phyloP scores from a whole-genome alignment of 345 rosid species.

The Acer negundo region DNA sequence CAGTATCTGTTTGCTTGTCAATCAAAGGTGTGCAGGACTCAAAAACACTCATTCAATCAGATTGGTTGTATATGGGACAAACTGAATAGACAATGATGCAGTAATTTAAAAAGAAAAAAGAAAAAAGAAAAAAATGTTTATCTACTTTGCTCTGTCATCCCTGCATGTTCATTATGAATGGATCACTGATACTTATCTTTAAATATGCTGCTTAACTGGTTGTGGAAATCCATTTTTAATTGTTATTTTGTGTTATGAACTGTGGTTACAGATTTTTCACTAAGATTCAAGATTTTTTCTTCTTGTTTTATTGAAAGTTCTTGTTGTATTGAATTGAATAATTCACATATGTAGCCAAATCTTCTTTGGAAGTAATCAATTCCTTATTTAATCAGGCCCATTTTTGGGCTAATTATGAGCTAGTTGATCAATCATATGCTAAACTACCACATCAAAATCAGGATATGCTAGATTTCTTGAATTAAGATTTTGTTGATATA shows the following conservation, averaged over 20 bases:
- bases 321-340: background rate
- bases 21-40: slow-evolving; percentile 61
- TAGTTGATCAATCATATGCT: background rate
- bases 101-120: background rate
- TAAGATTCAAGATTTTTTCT: background rate
- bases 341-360: background rate
- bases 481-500: background rate
- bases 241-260: slow-evolving; percentile 1
- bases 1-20: slow-evolving; percentile 95
- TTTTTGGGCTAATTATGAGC: slow-evolving; percentile 5
- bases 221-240: slow-evolving; percentile 2
- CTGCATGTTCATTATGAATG: background rate
- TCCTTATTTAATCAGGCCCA: background rate
- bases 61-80: background rate
- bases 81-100: background rate
- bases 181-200: background rate
- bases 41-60: slow-evolving; percentile 22
- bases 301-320: background rate
- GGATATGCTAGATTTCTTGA: background rate
- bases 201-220: background rate
- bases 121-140: background rate
- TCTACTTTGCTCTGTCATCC: slow-evolving; percentile 12
- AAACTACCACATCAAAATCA: background rate
- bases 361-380: background rate
- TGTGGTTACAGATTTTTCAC: background rate